These are phyloP conservation scores for Colletotrichum agaves DNA, from an alignment of 2,329 filamentous ascomycete genomes.

Conservation along the genomic window DNA sequence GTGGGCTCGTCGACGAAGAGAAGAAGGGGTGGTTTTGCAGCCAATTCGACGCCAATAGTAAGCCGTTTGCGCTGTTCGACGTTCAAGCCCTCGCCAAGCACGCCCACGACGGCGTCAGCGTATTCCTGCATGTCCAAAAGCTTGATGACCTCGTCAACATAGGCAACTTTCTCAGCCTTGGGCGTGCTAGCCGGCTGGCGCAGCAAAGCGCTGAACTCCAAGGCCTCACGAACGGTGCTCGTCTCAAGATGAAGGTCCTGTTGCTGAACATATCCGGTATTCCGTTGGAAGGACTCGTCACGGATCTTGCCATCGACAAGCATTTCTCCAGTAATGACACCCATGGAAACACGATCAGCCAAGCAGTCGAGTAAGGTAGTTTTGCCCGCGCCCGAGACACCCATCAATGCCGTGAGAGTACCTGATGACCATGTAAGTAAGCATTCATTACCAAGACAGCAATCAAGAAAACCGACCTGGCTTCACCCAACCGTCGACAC, in stretches of 20 bases:
- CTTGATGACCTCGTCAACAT: conserved; percentile 46
- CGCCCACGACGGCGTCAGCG: conserved; percentile 76
- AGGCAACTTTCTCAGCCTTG: conserved; percentile 41
- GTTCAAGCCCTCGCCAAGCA: conserved; percentile 67
- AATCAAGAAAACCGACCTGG: conserved; percentile 51
- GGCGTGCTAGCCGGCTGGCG: conserved; percentile 71
- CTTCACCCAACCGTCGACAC: conserved; percentile 78
- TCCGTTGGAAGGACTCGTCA: conserved; percentile 73
- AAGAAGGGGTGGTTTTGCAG: conserved; percentile 76
- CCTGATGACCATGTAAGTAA: conserved; percentile 40
- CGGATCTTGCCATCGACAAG: conserved; percentile 72
- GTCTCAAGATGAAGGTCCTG: conserved; percentile 57
- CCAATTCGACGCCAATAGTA: conserved; percentile 81
- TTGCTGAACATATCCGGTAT: conserved; percentile 76
- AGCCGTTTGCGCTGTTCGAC: conserved; percentile 64
- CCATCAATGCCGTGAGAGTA: conserved; percentile 73
- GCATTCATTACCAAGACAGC: no score
- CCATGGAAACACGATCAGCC: conserved; percentile 75
- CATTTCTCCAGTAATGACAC: conserved; percentile 74
- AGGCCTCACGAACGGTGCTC: conserved; percentile 67
- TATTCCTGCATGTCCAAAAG: conserved; percentile 65
- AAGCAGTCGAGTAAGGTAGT: conserved; percentile 71
- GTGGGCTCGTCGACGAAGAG: conserved; percentile 84
- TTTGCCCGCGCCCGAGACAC: conserved; percentile 37
- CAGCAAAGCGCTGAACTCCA: conserved; percentile 74